These are phyloP conservation scores for Beauveria brongniartii DNA, from an alignment of 2,329 filamentous ascomycete species.

Conservation along the genomic window DNA sequence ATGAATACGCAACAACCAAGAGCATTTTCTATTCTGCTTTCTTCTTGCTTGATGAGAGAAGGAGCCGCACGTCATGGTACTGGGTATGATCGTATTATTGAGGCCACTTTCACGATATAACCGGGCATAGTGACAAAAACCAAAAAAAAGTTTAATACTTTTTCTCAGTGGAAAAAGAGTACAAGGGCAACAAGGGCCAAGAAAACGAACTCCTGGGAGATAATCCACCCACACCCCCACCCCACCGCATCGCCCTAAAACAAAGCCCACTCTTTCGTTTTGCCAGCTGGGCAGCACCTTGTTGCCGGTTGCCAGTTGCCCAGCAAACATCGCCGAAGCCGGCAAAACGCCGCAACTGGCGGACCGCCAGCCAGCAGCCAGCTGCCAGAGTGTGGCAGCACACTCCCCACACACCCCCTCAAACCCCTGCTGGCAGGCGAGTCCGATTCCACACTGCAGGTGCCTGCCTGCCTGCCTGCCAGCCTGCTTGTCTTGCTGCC, in stretches of 20 bases:
- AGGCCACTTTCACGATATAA: too few species aligned
- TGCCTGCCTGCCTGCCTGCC: too few species aligned
- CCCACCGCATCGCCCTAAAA: not conserved
- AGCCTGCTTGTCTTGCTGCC: not conserved
- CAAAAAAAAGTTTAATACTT: too few species aligned
- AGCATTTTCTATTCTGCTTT: not conserved
- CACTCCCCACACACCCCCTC: not conserved
- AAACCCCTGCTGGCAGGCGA: not conserved
- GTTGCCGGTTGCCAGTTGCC: too few species aligned
- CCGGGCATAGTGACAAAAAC: too few species aligned
- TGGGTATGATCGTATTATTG: not conserved
- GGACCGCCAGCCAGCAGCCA: not conserved
- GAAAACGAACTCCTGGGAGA: not conserved
- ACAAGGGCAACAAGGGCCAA: too few species aligned
- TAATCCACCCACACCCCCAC: not conserved
- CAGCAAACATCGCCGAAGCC: not conserved
- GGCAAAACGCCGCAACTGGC: not conserved
- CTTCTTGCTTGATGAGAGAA: not conserved
- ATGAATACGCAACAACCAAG: not conserved
- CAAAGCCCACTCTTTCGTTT: not conserved
- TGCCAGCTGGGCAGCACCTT: not conserved
- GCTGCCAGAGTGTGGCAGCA: not conserved
- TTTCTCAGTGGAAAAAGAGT: too few species aligned
- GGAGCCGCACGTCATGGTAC: not conserved
- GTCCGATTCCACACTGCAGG: not conserved